Evolutionary conservation across 306 rosid species (phyloP).

Genomic region (Lathyrus aphaca): DNA sequence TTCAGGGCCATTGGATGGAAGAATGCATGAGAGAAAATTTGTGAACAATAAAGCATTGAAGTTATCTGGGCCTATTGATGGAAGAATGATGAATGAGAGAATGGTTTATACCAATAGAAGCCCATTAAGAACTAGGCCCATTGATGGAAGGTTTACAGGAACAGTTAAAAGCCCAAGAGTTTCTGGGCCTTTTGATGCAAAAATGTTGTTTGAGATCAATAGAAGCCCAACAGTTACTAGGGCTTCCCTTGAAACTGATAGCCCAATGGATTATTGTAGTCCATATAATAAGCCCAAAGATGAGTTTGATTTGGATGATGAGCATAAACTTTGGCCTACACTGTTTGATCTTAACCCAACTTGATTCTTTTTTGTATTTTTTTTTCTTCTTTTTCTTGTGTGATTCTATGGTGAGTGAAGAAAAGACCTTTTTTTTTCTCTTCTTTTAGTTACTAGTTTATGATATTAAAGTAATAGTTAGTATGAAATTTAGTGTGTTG

Average conservation of each 20-base stretch:
- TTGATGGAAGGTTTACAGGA: constrained; percentile 42
- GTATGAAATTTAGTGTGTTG: constrained; percentile 28
- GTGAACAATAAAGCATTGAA: constrained; percentile 35
- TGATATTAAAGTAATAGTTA: background rate
- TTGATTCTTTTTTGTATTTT: constrained; percentile 37
- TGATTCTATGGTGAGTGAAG: constrained; percentile 32
- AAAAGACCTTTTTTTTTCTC: background rate
- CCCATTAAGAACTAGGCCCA: constrained; percentile 45
- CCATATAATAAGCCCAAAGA: constrained; percentile 50
- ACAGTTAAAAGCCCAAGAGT: constrained; percentile 54
- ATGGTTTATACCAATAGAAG: constrained; percentile 48
- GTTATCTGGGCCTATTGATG: constrained; percentile 86
- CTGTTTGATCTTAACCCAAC: constrained; percentile 91
- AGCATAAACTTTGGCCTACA: constrained; percentile 73
- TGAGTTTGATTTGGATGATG: constrained; percentile 50
- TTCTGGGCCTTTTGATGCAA: constrained; percentile 55
- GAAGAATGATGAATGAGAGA: constrained; percentile 53
- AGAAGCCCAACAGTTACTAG: constrained; percentile 47
- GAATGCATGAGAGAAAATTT: constrained; percentile 43
- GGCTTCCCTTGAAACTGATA: constrained; percentile 43
- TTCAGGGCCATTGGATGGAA: constrained; percentile 93
- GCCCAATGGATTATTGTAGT: constrained; percentile 48
- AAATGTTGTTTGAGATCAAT: constrained; percentile 24
- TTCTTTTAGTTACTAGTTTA: background rate
- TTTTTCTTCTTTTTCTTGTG: background rate